Percentiles rank a stretch among this genome's conserved stretches.
phyloP scores from a whole-genome alignment of 148 eudicot species.

The Rheum nobile region DNA sequence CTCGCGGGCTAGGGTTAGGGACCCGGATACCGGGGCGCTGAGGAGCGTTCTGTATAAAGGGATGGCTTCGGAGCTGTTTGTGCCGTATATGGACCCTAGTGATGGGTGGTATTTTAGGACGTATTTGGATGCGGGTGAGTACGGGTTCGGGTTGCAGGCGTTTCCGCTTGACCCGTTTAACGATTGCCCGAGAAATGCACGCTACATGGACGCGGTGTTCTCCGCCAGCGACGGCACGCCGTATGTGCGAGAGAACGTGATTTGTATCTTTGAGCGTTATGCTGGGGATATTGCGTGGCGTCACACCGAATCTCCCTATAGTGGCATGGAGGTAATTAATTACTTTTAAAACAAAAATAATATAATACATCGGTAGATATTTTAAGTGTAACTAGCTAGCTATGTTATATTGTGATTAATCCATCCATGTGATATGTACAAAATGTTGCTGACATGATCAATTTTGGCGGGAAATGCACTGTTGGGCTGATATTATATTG shows the following conservation, averaged over 20 bases:
- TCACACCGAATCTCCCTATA: constrained; percentile 70
- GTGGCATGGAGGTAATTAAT: constrained; percentile 62
- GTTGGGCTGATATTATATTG: not conserved
- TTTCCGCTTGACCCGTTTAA: constrained; percentile 85
- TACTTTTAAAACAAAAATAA: too few relatives aligned
- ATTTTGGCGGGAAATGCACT: too few relatives aligned
- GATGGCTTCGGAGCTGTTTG: constrained; percentile 77
- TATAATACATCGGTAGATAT: too few relatives aligned
- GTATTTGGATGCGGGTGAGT: constrained; percentile 97
- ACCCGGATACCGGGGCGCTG: constrained; percentile 44
- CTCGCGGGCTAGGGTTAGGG: constrained; percentile 54
- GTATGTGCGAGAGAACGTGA: constrained; percentile 63
- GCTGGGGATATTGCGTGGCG: constrained; percentile 87
- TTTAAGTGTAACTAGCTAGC: too few relatives aligned
- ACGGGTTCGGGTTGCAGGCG: constrained; percentile 82
- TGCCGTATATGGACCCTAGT: constrained; percentile 92
- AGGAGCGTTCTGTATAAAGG: constrained; percentile 89
- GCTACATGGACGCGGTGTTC: constrained; percentile 84
- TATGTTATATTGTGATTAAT: not conserved
- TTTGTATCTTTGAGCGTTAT: constrained; percentile 77
- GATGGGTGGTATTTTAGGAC: constrained; percentile 98
- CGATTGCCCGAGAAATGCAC: constrained; percentile 85
- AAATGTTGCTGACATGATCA: too few relatives aligned
- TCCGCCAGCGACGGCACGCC: constrained; percentile 78
- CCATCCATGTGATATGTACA: too few relatives aligned